Conservation (phyloP, 805 yeast genomes). For the Yarrowia yakushimensis region DNA sequence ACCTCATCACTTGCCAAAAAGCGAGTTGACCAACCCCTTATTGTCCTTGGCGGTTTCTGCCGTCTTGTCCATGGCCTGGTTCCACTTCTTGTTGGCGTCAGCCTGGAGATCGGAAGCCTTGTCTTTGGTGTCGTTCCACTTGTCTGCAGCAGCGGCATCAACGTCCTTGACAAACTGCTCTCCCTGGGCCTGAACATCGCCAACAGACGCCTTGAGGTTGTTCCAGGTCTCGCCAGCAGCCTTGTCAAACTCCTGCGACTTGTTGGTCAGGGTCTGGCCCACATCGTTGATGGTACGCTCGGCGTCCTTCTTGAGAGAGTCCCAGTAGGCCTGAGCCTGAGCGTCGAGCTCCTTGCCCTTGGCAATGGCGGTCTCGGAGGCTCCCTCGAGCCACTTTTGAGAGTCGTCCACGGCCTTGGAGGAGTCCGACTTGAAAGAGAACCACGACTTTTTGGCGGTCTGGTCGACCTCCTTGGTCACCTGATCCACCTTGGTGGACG, state of each 20-base stretch:
- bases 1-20: background rate
- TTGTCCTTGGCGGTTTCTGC: slow-evolving; percentile 15
- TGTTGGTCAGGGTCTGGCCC: slow-evolving; percentile 11
- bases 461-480: background rate
- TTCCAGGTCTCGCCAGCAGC: slow-evolving; percentile 15
- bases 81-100: slow-evolving; percentile 18
- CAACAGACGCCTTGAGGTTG: slow-evolving; percentile 10
- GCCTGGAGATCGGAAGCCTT: slow-evolving; percentile 4
- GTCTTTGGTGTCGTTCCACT: background rate
- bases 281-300: background rate
- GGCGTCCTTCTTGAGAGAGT: slow-evolving; percentile 8
- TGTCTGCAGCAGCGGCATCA: slow-evolving; percentile 14
- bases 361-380: background rate
- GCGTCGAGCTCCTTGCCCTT: slow-evolving; percentile 23
- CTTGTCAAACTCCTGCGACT: slow-evolving; percentile 11
- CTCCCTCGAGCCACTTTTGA: slow-evolving; percentile 9
- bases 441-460: slow-evolving; percentile 24
- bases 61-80: slow-evolving; percentile 24
- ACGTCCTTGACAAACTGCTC: slow-evolving; percentile 21
- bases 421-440: slow-evolving; percentile 23
- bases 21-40: slow-evolving; percentile 12
- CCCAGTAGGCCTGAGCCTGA: slow-evolving; percentile 18
- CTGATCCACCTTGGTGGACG: slow-evolving; percentile 11
- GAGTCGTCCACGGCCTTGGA: slow-evolving; percentile 27
- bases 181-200: slow-evolving; percentile 10